Conservation (phyloP, 164 flowering plant genomes). For the Macadamia integrifolia region DNA sequence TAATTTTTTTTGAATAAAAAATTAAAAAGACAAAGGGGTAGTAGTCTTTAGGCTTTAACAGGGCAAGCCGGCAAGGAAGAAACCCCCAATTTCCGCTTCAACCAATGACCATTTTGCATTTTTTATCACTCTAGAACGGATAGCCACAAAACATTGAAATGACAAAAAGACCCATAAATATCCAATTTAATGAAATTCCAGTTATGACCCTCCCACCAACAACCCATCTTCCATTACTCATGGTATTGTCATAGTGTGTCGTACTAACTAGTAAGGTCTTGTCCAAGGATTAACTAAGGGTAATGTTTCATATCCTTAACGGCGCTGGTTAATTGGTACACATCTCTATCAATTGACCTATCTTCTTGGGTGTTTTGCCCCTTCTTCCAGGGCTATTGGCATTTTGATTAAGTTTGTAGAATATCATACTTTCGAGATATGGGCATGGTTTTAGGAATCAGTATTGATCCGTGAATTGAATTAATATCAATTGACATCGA, state of each 20-base stretch:
- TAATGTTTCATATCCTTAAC: background rate
- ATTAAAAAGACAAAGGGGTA: background rate
- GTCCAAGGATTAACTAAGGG: background rate
- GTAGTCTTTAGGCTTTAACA: too few species aligned
- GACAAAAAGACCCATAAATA: background rate
- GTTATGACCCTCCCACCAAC: background rate
- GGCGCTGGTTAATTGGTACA: too few species aligned
- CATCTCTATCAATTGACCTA: too few species aligned
- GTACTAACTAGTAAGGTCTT: background rate
- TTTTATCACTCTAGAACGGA: background rate
- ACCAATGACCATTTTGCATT: slow-evolving; percentile 1
- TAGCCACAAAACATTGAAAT: background rate
- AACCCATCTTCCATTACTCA: background rate
- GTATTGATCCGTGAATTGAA: too few species aligned
- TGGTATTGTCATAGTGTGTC: background rate
- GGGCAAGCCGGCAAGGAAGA: too few species aligned
- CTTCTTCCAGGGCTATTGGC: too few species aligned
- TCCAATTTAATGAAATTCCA: background rate
- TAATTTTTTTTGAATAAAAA: background rate
- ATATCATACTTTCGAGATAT: too few species aligned
- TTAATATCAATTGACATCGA: too few species aligned
- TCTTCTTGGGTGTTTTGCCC: too few species aligned
- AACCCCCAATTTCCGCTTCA: background rate
- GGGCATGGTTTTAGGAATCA: too few species aligned
- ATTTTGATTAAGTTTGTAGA: too few species aligned